Percentiles rank a stretch among this genome's conserved stretches.
These are phyloP conservation scores for Erythrobasidium hasegawianum DNA, from an alignment of 1,284 basidiomycete genomes.

Conservation along the genomic window DNA sequence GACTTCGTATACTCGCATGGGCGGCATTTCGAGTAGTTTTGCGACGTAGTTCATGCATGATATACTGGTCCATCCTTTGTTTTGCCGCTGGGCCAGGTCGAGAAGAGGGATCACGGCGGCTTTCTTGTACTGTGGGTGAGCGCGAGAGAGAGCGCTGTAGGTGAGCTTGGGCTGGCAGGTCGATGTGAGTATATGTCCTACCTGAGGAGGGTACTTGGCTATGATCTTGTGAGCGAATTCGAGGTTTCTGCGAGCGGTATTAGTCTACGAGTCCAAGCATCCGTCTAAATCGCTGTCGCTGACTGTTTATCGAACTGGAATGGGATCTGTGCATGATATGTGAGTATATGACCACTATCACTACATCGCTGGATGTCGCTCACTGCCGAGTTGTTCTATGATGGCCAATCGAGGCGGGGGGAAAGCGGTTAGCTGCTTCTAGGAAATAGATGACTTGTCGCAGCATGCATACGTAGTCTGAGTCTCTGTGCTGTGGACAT, in stretches of 20 bases:
- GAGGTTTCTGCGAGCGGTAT: slow-evolving; percentile 57
- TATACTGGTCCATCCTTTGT: slow-evolving; percentile 98
- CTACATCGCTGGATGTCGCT: background rate
- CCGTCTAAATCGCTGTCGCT: background rate
- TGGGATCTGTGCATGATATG: slow-evolving; percentile 61
- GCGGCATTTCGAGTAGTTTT: slow-evolving; percentile 79
- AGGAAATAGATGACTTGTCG: too few relatives aligned
- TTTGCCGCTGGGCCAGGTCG: slow-evolving; percentile 94
- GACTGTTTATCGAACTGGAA: slow-evolving; percentile 67
- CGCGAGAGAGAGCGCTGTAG: background rate
- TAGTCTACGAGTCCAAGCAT: slow-evolving; percentile 47
- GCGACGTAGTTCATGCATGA: slow-evolving; percentile 99
- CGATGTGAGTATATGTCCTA: slow-evolving; percentile 57
- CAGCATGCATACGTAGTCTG: slow-evolving; percentile 31
- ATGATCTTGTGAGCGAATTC: slow-evolving; percentile 85
- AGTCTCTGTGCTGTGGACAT: slow-evolving; percentile 12
- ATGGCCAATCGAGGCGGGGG: background rate
- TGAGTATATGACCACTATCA: background rate
- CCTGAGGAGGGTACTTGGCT: slow-evolving; percentile 88
- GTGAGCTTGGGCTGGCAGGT: too few relatives aligned
- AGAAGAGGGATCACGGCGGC: slow-evolving; percentile 90
- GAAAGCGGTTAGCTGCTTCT: background rate
- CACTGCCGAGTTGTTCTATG: slow-evolving; percentile 33
- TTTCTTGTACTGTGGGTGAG: slow-evolving; percentile 41
- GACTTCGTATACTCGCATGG: slow-evolving; percentile 99